Evolutionary conservation across 768 basidiomycete species (phyloP).

Genomic region (Phylloporus rhodoxanthus): DNA sequence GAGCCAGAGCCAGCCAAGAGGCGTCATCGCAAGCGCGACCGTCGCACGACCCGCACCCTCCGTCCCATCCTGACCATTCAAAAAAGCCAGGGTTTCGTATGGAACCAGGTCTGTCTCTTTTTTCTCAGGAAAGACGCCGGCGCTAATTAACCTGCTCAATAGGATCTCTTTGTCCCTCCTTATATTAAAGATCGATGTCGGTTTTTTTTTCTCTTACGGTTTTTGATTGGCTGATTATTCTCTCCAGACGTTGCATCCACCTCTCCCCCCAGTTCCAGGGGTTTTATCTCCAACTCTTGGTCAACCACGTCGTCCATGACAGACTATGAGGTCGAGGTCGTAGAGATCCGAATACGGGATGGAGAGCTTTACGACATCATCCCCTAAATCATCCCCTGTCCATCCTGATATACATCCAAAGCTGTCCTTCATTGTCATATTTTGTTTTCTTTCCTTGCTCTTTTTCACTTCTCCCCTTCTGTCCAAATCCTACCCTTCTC

Average conservation of each 20-base stretch:
- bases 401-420: slow-evolving; percentile 7
- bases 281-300: slow-evolving; percentile 62
- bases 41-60: slow-evolving; percentile 53
- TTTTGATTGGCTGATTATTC: slow-evolving; percentile 9
- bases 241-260: slow-evolving; percentile 71
- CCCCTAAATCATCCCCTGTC: slow-evolving; percentile 33
- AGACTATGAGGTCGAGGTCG: slow-evolving; percentile 82
- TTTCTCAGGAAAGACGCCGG: neutral
- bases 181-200: slow-evolving; percentile 88
- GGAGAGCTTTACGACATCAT: slow-evolving; percentile 75
- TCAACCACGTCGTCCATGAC: slow-evolving; percentile 60
- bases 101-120: slow-evolving; percentile 72
- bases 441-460: slow-evolving; percentile 1
- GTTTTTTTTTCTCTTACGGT: slow-evolving; percentile 31
- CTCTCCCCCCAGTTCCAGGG: slow-evolving; percentile 65
- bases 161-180: slow-evolving; percentile 85
- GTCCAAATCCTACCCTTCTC: neutral
- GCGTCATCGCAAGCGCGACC: slow-evolving; percentile 49
- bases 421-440: neutral
- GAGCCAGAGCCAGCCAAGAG: slow-evolving; percentile 48
- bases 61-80: slow-evolving; percentile 85
- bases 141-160: neutral
- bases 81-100: slow-evolving; percentile 82
- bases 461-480: neutral
- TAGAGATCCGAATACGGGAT: slow-evolving; percentile 78